These are phyloP conservation scores for Penicillium crystallinum DNA, from an alignment of 495 filamentous ascomycete species.

Conservation along the genomic window DNA sequence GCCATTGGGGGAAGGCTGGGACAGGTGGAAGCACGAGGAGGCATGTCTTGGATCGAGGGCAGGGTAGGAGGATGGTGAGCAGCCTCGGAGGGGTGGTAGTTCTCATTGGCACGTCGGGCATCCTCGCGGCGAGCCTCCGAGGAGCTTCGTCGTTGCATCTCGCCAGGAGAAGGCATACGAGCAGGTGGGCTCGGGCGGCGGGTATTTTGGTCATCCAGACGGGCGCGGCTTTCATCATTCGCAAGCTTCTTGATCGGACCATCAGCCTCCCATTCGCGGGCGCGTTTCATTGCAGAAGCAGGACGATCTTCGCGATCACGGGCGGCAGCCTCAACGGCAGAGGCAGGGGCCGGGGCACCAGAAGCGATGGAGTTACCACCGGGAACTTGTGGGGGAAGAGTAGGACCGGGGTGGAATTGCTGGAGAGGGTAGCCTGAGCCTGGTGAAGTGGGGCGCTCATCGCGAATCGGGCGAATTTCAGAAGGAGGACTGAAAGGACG, in stretches of 20 bases:
- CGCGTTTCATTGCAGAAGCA: slow-evolving; percentile 74
- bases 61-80: slow-evolving; percentile 79
- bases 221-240: slow-evolving; percentile 79
- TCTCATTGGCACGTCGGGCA: slow-evolving; percentile 63
- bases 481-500: slow-evolving; percentile 69
- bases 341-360: slow-evolving; percentile 67
- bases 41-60: slow-evolving; percentile 67
- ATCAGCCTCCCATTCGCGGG: slow-evolving; percentile 85
- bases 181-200: slow-evolving; percentile 67
- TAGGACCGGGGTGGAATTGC: slow-evolving; percentile 68
- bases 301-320: slow-evolving; percentile 81
- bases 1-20: slow-evolving; percentile 51
- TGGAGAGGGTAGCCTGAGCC: slow-evolving; percentile 76
- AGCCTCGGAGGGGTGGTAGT: slow-evolving; percentile 84
- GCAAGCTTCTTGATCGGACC: slow-evolving; percentile 72
- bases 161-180: slow-evolving; percentile 56
- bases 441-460: slow-evolving; percentile 79
- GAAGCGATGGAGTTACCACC: slow-evolving; percentile 69
- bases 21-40: slow-evolving; percentile 45
- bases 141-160: slow-evolving; percentile 69
- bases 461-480: slow-evolving; percentile 80
- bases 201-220: slow-evolving; percentile 75
- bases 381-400: slow-evolving; percentile 46
- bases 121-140: slow-evolving; percentile 70
- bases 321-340: slow-evolving; percentile 71